phyloP scores from a whole-genome alignment of 257 asterid genomes.

The Sherardia arvensis region DNA sequence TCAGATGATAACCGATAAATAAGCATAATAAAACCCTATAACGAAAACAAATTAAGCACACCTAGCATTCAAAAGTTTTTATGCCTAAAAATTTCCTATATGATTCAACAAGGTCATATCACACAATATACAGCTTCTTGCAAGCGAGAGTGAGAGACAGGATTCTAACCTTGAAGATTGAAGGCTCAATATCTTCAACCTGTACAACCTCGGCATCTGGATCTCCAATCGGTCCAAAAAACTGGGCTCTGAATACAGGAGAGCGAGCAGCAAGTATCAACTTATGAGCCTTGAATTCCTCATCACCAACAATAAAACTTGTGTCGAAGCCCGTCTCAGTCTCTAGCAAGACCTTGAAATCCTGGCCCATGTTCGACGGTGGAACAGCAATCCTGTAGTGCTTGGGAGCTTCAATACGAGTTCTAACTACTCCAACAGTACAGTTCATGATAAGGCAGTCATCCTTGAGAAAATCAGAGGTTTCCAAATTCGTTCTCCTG shows the following conservation, averaged over 20 bases:
- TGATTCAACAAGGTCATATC: neutral
- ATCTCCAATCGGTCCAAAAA: constrained; percentile 76
- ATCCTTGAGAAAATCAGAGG: neutral
- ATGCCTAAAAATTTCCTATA: neutral
- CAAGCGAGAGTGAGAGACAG: neutral
- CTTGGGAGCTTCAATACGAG: neutral
- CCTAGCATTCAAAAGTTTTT: neutral
- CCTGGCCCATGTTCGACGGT: neutral
- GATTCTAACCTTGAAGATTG: constrained; percentile 55
- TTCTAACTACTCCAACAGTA: neutral
- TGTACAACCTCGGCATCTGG: constrained; percentile 48
- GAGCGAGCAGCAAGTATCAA: constrained; percentile 92
- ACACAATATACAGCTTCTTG: neutral
- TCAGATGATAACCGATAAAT: neutral
- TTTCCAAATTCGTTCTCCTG: neutral
- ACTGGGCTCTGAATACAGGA: constrained; percentile 89
- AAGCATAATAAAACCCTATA: neutral
- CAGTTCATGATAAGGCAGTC: neutral
- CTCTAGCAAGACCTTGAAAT: neutral
- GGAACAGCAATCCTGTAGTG: neutral
- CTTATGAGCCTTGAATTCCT: constrained; percentile 76
- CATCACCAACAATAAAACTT: constrained; percentile 67
- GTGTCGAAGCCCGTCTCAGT: constrained; percentile 49
- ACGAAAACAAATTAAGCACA: neutral
- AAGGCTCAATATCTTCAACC: constrained; percentile 77